phyloP scores from a whole-genome alignment of 805 yeast species.

The Ascoidea rubescens region DNA sequence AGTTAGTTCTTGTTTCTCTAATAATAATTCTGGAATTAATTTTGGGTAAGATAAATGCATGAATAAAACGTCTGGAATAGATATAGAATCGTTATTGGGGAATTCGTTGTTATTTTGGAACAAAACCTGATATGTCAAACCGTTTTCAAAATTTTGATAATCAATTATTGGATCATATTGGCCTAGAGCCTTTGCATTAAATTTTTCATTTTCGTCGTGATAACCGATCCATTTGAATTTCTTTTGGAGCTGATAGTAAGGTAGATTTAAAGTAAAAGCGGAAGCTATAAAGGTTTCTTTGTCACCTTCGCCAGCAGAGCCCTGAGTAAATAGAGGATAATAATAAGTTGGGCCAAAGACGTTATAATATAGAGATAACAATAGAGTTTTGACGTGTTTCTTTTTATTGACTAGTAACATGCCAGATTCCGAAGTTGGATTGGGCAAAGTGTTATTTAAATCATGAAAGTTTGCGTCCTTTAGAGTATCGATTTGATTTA shows the following conservation, averaged over 20 bases:
- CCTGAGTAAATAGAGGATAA: slow-evolving; percentile 57
- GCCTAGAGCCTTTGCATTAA: slow-evolving; percentile 28
- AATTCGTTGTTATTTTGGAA: too few species aligned
- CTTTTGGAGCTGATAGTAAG: slow-evolving; percentile 38
- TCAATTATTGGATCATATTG: slow-evolving; percentile 26
- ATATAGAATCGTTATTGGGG: not conserved
- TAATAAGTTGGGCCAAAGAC: slow-evolving; percentile 51
- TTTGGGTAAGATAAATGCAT: slow-evolving; percentile 54
- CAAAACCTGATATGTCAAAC: slow-evolving; percentile 10
- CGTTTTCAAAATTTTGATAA: slow-evolving; percentile 13
- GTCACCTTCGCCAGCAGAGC: slow-evolving; percentile 70
- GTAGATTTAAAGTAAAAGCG: slow-evolving; percentile 33
- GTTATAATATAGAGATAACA: slow-evolving; percentile 52
- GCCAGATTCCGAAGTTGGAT: slow-evolving; percentile 60
- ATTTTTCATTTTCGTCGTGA: slow-evolving; percentile 11
- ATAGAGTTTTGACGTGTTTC: slow-evolving; percentile 40
- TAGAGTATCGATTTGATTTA: slow-evolving; percentile 13
- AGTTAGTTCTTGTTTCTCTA: slow-evolving; percentile 16
- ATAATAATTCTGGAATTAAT: slow-evolving; percentile 19
- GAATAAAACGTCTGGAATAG: slow-evolving; percentile 19
- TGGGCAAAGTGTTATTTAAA: slow-evolving; percentile 49
- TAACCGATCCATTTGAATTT: slow-evolving; percentile 25
- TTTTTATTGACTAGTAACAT: slow-evolving; percentile 49
- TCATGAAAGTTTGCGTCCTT: slow-evolving; percentile 38
- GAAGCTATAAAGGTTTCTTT: slow-evolving; percentile 67